Percentiles rank a stretch among this genome's conserved stretches.
Evolutionary conservation across 2,329 filamentous ascomycete species (phyloP).

Genomic region (Arthrocladium fulminans): DNA sequence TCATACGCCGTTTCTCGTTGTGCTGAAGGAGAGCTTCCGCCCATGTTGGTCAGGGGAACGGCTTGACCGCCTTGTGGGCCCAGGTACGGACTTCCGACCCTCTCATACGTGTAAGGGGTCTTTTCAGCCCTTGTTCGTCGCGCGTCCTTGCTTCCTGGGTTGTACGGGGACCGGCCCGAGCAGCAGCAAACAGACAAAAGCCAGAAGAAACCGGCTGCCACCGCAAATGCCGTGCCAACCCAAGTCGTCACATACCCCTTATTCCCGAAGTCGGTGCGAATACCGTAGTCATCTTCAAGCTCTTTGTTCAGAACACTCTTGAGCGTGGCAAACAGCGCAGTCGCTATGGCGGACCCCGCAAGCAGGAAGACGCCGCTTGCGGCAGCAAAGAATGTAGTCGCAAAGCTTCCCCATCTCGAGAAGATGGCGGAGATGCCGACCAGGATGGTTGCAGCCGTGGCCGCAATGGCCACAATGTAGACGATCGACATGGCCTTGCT

Average conservation of each 20-base stretch:
- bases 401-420: constrained; percentile 69
- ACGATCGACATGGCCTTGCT: constrained; percentile 75
- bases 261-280: constrained; percentile 57
- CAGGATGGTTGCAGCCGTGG: constrained; percentile 62
- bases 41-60: constrained; percentile 18
- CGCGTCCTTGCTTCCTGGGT: constrained; percentile 18
- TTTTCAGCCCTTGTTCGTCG: constrained; percentile 42
- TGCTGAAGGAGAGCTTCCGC: not conserved
- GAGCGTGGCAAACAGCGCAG: constrained; percentile 62
- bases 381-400: constrained; percentile 67
- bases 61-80: constrained; percentile 20
- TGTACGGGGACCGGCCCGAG: constrained; percentile 48
- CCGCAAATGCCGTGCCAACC: constrained; percentile 68
- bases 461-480: constrained; percentile 64
- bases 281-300: constrained; percentile 59
- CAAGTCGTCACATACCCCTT: constrained; percentile 65
- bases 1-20: constrained; percentile 8
- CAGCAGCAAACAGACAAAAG: constrained; percentile 87
- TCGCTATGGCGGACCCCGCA: constrained; percentile 62
- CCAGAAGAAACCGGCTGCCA: constrained; percentile 80
- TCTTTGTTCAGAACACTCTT: constrained; percentile 58
- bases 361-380: constrained; percentile 50
- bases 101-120: constrained; percentile 53
- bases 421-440: constrained; percentile 76
- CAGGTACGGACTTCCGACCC: constrained; percentile 33